Evolutionary conservation across 768 basidiomycete species (phyloP), one percentile per base, ranked within the genome.

Genomic region (Tylopilus subfusipes): DNA sequence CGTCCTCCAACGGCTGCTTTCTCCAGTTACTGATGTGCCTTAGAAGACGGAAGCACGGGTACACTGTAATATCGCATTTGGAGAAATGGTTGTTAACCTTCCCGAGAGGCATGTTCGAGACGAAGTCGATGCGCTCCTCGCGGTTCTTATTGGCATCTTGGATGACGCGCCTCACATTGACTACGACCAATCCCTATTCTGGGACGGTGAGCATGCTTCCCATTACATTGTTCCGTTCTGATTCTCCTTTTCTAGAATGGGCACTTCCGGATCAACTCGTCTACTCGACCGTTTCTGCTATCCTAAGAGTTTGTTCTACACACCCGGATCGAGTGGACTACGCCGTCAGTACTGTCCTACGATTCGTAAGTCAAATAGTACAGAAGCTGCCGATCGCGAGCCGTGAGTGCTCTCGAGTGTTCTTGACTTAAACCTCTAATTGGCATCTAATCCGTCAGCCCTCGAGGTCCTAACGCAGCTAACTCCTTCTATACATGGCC

Each of bases 261-360:
- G 81, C 91, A 3, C 76, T 91, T 30, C 86, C 93, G 34, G 90
- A 95, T 69, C 88, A 93, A 63, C 79, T 95, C 38, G 85, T 90
- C 2, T 89, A 78, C 64, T 84, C 88, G 1, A 90, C 85, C 4
- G 79, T 91, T 22, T 87, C 86, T 5, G 88, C 91, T 12, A 73
- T 93, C 9, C 75, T 95, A 42, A 77, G 82, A 48, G 73, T 92
- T 21, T 83, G 87, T 21, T 79, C 76, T 42, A 67, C 73, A 18
- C 76, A 85, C 69, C 67, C 73, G 0, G 70, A 78, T 48, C 77
- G 82, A 59, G 74, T 79, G 16, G 73, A 75, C 14, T 71, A 67
- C 19, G 80, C 83, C 9, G 78, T 83, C 14, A 63, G 72, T n/a
- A 78, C 86, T 7, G 85, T 93, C 34, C 76, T 81, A 34, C 67